Evolutionary conservation across 2,329 filamentous ascomycete genomes (phyloP), one percentile per base, ranked within the genome.

Genomic region (Cladosporium austrohemisphaericum): DNA sequence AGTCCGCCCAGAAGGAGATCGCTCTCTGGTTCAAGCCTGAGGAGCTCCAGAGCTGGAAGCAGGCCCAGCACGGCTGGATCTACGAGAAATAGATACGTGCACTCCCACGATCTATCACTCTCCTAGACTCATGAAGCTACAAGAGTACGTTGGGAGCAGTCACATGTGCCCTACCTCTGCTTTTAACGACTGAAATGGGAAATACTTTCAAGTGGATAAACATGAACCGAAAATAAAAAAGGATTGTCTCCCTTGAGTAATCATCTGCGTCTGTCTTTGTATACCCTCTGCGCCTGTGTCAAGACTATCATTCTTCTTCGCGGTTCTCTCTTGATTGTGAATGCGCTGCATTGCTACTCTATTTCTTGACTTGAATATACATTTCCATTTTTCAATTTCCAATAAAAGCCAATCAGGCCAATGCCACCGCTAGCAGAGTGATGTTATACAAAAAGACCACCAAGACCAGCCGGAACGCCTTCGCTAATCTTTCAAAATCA

Each of bases 1-100:
- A 98, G 84, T 95, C 83, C 79, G 93, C 93, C 76, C 83, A 97
- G 86, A 96, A 97, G 88, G 93, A 98, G 82, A 98, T 98, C 71
- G 86, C 85, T 68, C 85, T 97, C 71, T 98, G 93, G 93, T 98
- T 98, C 87, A 84, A 86, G 76, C 78, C 87, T 63, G 84, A 83
- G 63, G 93, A 97, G 75, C 71, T 95, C 68, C 75, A 89, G 75
- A 79, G 70, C 76, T 97, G 87, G 83, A 92, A 93, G 82, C 78
- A 79, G 62, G 79, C 87, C 71, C 81, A 88, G 77, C 81, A 86
- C 76, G 83, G 87, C 80, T 97, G 93, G 93, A 79, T 97, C 80
- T 97, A 96, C 80, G 93, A 98, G 87, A 92, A 94, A 81, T 66
- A 65, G 58, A 66, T 49, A 18, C 29, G 13, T 31, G 9, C 37